These are phyloP conservation scores for Hirsutella minnesotensis DNA, from an alignment of 2,329 filamentous ascomycete genomes.

Conservation along the genomic window DNA sequence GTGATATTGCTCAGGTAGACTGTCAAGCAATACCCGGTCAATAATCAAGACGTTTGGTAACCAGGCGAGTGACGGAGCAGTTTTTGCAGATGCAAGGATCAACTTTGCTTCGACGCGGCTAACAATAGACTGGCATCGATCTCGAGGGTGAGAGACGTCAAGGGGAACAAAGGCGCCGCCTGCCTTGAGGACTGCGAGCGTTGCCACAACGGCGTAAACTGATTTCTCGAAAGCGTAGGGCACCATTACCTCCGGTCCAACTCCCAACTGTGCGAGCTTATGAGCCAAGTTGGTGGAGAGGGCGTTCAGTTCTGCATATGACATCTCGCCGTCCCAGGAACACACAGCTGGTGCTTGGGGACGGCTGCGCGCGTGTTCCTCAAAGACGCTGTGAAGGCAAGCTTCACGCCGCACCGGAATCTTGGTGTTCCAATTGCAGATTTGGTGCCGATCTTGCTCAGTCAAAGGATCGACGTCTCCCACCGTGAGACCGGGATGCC, in stretches of 20 bases:
- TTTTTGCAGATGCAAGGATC: background rate
- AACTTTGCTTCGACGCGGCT: conserved; percentile 1
- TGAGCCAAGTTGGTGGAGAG: background rate
- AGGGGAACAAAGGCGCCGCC: conserved; percentile 9
- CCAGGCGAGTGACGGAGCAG: background rate
- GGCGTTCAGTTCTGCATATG: background rate
- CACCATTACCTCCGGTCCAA: conserved; percentile 1
- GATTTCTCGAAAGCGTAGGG: conserved; percentile 6
- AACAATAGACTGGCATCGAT: conserved; percentile 4
- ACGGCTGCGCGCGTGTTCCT: background rate
- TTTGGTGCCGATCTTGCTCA: background rate
- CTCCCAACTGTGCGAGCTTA: background rate
- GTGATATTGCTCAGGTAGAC: conserved; percentile 1
- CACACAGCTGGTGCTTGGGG: background rate
- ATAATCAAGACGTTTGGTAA: background rate
- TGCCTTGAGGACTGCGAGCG: conserved; percentile 5
- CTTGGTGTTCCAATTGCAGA: background rate
- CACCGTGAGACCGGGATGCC: background rate
- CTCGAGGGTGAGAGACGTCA: background rate
- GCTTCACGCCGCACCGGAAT: background rate
- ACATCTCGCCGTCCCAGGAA: conserved; percentile 7
- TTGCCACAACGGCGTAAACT: conserved; percentile 3
- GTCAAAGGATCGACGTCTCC: background rate
- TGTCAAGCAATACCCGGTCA: background rate
- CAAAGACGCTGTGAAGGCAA: background rate